phyloP scores from a whole-genome alignment of 768 basidiomycete genomes.

The Daedalea quercina region DNA sequence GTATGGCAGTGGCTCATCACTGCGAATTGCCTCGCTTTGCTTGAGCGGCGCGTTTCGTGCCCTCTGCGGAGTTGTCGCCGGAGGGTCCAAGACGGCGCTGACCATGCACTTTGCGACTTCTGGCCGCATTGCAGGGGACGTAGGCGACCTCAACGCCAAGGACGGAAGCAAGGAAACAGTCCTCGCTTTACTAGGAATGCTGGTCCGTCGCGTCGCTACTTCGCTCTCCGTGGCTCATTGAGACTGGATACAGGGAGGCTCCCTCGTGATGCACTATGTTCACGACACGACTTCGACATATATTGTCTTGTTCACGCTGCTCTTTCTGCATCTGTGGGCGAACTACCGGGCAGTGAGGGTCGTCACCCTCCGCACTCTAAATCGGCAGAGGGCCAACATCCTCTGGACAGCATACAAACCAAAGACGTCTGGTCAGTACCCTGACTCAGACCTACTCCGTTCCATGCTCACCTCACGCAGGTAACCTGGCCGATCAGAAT shows the following conservation, averaged over 20 bases:
- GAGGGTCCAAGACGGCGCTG: constrained; percentile 65
- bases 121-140: constrained; percentile 43
- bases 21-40: constrained; percentile 47
- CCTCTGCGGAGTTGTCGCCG: constrained; percentile 57
- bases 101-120: constrained; percentile 60
- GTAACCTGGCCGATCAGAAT: not conserved
- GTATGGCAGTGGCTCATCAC: constrained; percentile 24
- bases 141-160: constrained; percentile 69
- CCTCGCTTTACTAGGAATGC: constrained; percentile 57
- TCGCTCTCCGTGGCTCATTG: constrained; percentile 1
- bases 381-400: constrained; percentile 49
- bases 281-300: constrained; percentile 44
- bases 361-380: constrained; percentile 50
- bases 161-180: constrained; percentile 70
- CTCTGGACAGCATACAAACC: constrained; percentile 41
- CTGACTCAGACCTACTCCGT: not conserved
- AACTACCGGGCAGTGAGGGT: constrained; percentile 59
- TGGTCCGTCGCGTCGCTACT: constrained; percentile 35
- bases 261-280: constrained; percentile 50
- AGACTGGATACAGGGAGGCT: constrained; percentile 39
- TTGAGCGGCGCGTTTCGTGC: constrained; percentile 52
- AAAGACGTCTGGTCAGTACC: constrained; percentile 6
- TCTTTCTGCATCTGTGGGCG: constrained; percentile 45
- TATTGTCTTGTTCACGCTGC: constrained; percentile 40
- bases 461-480: not conserved